phyloP scores from a whole-genome alignment of 495 filamentous ascomycete genomes.

The Hypomontagnella monticulosa region DNA sequence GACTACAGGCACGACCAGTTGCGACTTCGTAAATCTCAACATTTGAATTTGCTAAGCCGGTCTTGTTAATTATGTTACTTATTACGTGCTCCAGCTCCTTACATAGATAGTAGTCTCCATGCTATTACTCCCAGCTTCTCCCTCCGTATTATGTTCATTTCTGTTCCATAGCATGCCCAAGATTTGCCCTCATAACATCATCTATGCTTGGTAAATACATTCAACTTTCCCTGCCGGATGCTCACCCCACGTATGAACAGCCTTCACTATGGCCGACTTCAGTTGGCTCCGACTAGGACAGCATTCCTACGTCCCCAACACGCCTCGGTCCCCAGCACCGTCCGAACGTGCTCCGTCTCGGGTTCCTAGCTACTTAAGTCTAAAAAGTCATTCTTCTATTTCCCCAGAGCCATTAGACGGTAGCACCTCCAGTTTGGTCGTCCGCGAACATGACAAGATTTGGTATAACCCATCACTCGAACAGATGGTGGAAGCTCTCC shows the following conservation, averaged over 20 bases:
- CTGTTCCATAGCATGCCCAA: too few relatives aligned
- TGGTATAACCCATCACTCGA: constrained; percentile 55
- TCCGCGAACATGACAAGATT: constrained; percentile 41
- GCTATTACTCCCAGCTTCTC: too few relatives aligned
- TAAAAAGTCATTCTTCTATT: constrained; percentile 3
- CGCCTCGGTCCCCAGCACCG: constrained; percentile 11
- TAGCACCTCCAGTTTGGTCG: constrained; percentile 11
- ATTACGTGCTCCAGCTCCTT: too few relatives aligned
- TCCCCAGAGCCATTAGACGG: background rate
- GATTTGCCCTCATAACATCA: too few relatives aligned
- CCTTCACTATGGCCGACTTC: constrained; percentile 45
- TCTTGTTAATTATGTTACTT: too few relatives aligned
- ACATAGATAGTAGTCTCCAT: too few relatives aligned
- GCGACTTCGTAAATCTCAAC: background rate
- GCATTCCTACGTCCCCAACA: constrained; percentile 37
- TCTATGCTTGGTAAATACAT: too few relatives aligned
- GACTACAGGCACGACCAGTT: background rate
- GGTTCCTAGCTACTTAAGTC: constrained; percentile 20
- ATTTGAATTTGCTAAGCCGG: too few relatives aligned
- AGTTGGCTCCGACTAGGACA: constrained; percentile 44
- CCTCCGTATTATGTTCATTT: too few relatives aligned
- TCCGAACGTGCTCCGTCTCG: constrained; percentile 10
- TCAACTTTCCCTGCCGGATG: background rate
- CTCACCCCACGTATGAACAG: too few relatives aligned
- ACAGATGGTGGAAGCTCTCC: constrained; percentile 56